Conservation (phyloP, 495 filamentous ascomycete genomes). For the Collariella sp. region DNA sequence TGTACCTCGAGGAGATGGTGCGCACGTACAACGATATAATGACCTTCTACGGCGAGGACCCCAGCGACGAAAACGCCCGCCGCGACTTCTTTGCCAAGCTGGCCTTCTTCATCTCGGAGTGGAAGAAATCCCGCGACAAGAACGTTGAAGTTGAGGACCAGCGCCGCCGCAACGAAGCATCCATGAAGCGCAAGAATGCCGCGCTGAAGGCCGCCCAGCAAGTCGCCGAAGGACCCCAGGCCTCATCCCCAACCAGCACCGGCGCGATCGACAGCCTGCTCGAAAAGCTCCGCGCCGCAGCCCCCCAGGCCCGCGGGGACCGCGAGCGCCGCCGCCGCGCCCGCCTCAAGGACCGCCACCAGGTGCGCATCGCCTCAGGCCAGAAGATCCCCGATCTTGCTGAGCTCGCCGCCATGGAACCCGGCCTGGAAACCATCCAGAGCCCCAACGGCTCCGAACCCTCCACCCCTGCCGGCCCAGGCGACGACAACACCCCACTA, state of each 20-base stretch:
- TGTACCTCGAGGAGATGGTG: constrained; percentile 89
- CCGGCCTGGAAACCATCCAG: constrained; percentile 16
- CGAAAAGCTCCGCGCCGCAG: constrained; percentile 89
- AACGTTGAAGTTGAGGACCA: constrained; percentile 78
- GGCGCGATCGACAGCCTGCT: constrained; percentile 97
- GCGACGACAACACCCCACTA: constrained; percentile 23
- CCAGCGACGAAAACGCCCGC: constrained; percentile 82
- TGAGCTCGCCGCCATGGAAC: constrained; percentile 44
- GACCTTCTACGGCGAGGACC: constrained; percentile 93
- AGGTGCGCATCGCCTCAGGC: constrained; percentile 82
- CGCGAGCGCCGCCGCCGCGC: constrained; percentile 81
- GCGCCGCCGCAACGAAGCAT: constrained; percentile 74
- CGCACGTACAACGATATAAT: constrained; percentile 92
- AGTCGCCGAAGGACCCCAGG: constrained; percentile 36
- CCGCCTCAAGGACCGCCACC: constrained; percentile 79
- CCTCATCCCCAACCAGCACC: constrained; percentile 62
- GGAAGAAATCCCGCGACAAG: constrained; percentile 93
- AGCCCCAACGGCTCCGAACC: constrained; percentile 18
- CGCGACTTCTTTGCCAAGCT: constrained; percentile 95
- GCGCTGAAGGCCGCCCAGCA: constrained; percentile 54
- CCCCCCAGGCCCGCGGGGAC: constrained; percentile 78
- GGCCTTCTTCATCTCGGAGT: constrained; percentile 83
- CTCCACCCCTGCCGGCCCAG: constrained; percentile 1
- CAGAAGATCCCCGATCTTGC: constrained; percentile 68
- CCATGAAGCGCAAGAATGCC: constrained; percentile 74